phyloP scores from a whole-genome alignment of 2,329 filamentous ascomycete species.

The Colletotrichum theobromicola region DNA sequence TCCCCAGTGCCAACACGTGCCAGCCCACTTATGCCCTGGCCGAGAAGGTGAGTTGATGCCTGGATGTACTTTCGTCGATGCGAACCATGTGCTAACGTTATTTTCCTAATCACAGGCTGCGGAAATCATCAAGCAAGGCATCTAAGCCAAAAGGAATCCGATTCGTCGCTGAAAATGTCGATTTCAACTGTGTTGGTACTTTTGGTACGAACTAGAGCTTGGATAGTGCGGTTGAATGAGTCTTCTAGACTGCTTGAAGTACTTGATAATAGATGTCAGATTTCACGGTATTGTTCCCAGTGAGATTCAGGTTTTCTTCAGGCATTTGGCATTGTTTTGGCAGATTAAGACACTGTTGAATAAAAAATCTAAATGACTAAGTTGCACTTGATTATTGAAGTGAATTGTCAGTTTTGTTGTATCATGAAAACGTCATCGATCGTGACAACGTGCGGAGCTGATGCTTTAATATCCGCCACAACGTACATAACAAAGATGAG shows the following conservation, averaged over 20 bases:
- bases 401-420: not conserved
- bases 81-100: not conserved
- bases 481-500: too few relatives aligned
- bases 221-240: not conserved
- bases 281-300: not conserved
- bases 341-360: not conserved
- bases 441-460: accelerated
- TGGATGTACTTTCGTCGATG: not conserved
- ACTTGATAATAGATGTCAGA: not conserved
- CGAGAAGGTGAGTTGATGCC: slow-evolving; percentile 27
- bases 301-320: not conserved
- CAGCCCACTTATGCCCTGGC: slow-evolving; percentile 41
- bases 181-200: not conserved
- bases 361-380: accelerated
- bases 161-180: not conserved
- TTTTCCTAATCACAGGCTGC: not conserved
- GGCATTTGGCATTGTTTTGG: not conserved
- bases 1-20: slow-evolving; percentile 33
- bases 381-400: not conserved
- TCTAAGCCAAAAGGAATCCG: not conserved
- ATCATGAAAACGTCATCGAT: not conserved
- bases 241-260: not conserved
- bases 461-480: not conserved
- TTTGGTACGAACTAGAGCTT: not conserved
- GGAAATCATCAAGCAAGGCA: slow-evolving; percentile 5